Evolutionary conservation across 2,329 filamentous ascomycete genomes (phyloP), one percentile per base, ranked within the genome.

Genomic region (Tothia fuscella): DNA sequence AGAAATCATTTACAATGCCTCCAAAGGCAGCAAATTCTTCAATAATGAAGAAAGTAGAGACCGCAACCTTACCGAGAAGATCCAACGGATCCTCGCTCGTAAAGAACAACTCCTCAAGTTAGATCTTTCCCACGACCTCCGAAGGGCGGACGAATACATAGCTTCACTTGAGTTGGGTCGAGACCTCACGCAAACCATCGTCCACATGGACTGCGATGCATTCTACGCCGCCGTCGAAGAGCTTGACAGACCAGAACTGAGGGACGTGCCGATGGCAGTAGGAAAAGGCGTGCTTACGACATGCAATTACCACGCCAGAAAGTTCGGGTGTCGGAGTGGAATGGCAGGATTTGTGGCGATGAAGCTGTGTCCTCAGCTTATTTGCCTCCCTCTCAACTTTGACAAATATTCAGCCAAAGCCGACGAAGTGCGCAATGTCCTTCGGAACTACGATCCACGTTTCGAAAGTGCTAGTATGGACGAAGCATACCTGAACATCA

Each of bases 301-400:
- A 0, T 82, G 78, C 60, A 98, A 96, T 57, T 98, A 98, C 56
- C 71, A 82, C 51, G 91, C 91, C 1, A 74, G 91, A 16, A 84
- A 84, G 52, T 96, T 82, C 58, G 91, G 91, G 13, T 91, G 86
- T 51, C 77, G 91, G 25, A 93, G 84, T 50, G 91, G 88, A 16
- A 98, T 98, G 91, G 91, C 91, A 5, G 78, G 82, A 4, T 96
- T 96, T 54, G 88, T 96, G 22, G 91, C 91, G 12, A 87, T 83
- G 67, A 94, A 93, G 60, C 70, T 98, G 1, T 98, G 91, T 48
- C 91, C 91, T 0, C 69, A 87, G 44, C 70, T 98, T 22, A 73
- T 94, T 14, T 74, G 87, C 40, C 63, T 98, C 12, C 84, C 84
- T 5, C 71, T 86, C 46, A 93, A 94, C 55, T 93, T 93, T 53